Evolutionary conservation across 108 stramenopile genomes (phyloP).

Genomic region (Discostella pseudostelligera): DNA sequence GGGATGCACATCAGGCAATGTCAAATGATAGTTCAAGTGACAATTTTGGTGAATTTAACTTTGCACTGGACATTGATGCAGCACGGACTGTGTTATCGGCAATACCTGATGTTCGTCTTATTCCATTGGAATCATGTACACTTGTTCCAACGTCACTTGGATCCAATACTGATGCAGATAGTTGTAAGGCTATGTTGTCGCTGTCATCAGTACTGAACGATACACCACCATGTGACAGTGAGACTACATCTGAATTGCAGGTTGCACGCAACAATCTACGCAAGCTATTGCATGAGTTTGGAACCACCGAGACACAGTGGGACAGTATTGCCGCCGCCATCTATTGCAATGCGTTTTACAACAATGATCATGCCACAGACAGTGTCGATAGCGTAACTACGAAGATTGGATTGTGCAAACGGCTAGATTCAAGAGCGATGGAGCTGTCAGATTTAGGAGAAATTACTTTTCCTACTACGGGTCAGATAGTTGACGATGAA

Average conservation of each 20-base stretch:
- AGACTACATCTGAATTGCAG: constrained; percentile 1
- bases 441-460: constrained; percentile 24
- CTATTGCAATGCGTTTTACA: constrained; percentile 31
- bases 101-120: constrained; percentile 4
- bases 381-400: neutral
- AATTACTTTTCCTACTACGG: neutral
- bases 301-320: constrained; percentile 39
- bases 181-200: constrained; percentile 1
- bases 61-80: constrained; percentile 31
- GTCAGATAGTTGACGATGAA: neutral
- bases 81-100: constrained; percentile 11
- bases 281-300: constrained; percentile 17
- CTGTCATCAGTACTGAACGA: neutral
- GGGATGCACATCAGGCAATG: neutral
- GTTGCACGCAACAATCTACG: constrained; percentile 14
- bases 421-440: constrained; percentile 3
- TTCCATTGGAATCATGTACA: constrained; percentile 38
- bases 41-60: constrained; percentile 40
- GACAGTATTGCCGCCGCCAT: constrained; percentile 38
- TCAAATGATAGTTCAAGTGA: neutral
- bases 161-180: neutral
- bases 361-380: neutral
- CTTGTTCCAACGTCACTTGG: constrained; percentile 15
- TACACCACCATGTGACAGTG: neutral
- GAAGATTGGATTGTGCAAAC: neutral